Conservation (phyloP, 2,329 filamentous ascomycete genomes). For the Pyrenophora graminea region DNA sequence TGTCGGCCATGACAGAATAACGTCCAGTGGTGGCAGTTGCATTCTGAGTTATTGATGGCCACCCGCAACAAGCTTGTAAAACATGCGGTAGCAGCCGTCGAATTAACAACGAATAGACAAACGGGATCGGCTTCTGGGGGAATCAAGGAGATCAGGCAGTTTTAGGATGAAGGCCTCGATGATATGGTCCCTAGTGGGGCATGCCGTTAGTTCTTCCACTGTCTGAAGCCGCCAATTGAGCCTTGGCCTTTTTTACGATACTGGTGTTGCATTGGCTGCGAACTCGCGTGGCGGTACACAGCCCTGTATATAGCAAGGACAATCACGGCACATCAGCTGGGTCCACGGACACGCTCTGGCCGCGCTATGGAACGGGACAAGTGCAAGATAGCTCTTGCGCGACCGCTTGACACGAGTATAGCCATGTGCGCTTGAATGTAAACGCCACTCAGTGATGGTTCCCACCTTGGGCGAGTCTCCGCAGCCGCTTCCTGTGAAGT, state of each 20-base stretch:
- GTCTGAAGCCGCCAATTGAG: slow-evolving; percentile 1
- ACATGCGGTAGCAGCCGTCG: slow-evolving; percentile 8
- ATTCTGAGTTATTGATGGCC: slow-evolving; percentile 22
- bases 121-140: neutral
- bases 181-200: slow-evolving; percentile 3
- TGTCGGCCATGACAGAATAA: slow-evolving; percentile 44
- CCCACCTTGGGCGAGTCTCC: neutral
- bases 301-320: slow-evolving; percentile 1
- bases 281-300: neutral
- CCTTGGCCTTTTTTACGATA: slow-evolving; percentile 1
- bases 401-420: neutral
- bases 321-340: slow-evolving; percentile 7
- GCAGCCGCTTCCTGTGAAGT: neutral
- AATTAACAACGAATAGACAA: neutral
- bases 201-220: slow-evolving; percentile 3
- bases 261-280: slow-evolving; percentile 8
- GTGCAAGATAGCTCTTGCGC: neutral
- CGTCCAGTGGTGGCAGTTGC: slow-evolving; percentile 35
- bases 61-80: slow-evolving; percentile 4
- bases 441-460: neutral
- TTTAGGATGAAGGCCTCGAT: slow-evolving; percentile 1
- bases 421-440: neutral
- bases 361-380: neutral
- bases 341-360: slow-evolving; percentile 1
- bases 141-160: neutral